Percentiles rank a stretch among this genome's conserved stretches.
Evolutionary conservation across 2,329 filamentous ascomycete species (phyloP).

Genomic region (Fusarium sp.): DNA sequence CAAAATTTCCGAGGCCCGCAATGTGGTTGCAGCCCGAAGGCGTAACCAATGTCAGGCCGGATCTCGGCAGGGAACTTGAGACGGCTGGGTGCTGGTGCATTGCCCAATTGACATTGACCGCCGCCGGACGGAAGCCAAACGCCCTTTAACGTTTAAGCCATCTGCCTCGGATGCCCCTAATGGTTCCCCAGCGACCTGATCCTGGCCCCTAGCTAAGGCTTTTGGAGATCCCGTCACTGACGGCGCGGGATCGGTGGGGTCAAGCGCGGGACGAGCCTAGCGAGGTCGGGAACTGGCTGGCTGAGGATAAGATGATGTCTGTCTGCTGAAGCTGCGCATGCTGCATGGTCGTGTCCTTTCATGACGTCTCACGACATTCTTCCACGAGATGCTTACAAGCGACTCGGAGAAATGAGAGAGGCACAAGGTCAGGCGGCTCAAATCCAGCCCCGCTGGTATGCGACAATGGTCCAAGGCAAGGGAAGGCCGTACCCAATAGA

Average conservation of each 20-base stretch:
- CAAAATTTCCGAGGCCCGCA: slow-evolving; percentile 33
- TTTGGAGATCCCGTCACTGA: slow-evolving; percentile 34
- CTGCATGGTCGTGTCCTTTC: not conserved
- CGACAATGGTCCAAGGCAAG: slow-evolving; percentile 24
- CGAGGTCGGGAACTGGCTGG: slow-evolving; percentile 10
- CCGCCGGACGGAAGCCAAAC: not conserved
- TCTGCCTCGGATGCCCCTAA: slow-evolving; percentile 7
- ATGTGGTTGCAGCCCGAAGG: slow-evolving; percentile 29
- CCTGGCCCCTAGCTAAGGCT: slow-evolving; percentile 22
- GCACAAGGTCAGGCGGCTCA: slow-evolving; percentile 19
- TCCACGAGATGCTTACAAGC: not conserved
- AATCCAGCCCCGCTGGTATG: slow-evolving; percentile 19
- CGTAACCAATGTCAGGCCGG: slow-evolving; percentile 13
- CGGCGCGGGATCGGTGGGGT: slow-evolving; percentile 40
- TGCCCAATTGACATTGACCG: slow-evolving; percentile 36
- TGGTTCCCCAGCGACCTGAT: slow-evolving; percentile 17
- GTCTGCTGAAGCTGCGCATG: not conserved
- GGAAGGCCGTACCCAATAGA: slow-evolving; percentile 13
- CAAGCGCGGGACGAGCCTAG: slow-evolving; percentile 45
- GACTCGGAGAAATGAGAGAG: not conserved
- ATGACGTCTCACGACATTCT: not conserved
- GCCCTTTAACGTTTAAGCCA: slow-evolving; percentile 18
- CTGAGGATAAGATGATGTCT: not conserved
- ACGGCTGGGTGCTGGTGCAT: slow-evolving; percentile 15
- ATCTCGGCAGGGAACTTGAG: slow-evolving; percentile 14